phyloP scores from a whole-genome alignment of 805 yeast species.

The Suhomyces prunicola region DNA sequence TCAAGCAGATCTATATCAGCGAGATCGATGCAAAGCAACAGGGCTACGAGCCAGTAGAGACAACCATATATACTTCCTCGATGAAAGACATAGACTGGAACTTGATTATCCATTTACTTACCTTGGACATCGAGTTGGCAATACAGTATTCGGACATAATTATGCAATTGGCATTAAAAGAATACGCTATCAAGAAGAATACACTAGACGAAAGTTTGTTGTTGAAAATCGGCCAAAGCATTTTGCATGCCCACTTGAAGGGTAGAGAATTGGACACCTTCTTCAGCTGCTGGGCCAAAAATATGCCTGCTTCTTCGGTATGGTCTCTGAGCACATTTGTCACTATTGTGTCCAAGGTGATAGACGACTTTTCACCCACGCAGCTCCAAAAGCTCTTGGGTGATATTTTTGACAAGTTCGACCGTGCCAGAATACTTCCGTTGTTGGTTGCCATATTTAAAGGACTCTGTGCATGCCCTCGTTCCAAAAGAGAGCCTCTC shows the following conservation, averaged over 20 bases:
- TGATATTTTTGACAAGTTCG: constrained; percentile 3
- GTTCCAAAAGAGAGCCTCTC: constrained; percentile 14
- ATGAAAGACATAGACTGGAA: constrained; percentile 38
- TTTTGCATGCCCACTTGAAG: constrained; percentile 47
- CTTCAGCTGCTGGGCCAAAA: constrained; percentile 20
- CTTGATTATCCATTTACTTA: constrained; percentile 46
- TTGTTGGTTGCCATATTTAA: constrained; percentile 21
- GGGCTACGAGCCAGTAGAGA: neutral
- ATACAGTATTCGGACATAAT: constrained; percentile 38
- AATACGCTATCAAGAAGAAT: neutral
- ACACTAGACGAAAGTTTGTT: neutral
- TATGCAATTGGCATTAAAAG: constrained; percentile 14
- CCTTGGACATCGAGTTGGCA: constrained; percentile 60
- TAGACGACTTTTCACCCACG: constrained; percentile 44
- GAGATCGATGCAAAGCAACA: constrained; percentile 18
- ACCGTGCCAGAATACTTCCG: constrained; percentile 8
- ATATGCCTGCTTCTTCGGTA: neutral
- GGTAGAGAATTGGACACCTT: constrained; percentile 59
- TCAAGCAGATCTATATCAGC: constrained; percentile 37
- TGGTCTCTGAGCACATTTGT: constrained; percentile 10
- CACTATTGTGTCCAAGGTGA: constrained; percentile 35
- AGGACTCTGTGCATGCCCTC: constrained; percentile 41
- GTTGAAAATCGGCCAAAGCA: constrained; percentile 20
- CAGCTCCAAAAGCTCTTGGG: constrained; percentile 31
- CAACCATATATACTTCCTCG: neutral